Base-by-base conservation (phyloP, 2,329 filamentous ascomycete species). In the Aquanectria penicillioides region DNA sequence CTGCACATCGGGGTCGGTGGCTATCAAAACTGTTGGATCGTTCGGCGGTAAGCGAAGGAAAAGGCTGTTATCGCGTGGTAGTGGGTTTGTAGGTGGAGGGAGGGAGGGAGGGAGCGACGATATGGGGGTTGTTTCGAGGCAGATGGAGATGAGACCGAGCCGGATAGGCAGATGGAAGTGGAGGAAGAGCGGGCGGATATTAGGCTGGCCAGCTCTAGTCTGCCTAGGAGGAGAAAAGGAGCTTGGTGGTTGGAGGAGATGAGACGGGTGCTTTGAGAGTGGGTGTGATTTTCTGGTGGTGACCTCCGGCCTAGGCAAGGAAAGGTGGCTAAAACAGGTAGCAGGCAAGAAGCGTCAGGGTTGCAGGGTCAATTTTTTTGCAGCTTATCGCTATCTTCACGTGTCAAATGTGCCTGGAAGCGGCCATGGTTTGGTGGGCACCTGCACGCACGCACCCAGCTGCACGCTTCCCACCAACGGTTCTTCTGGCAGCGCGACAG, bases 301-400 rank as follows among this genome's bases (percentile, higher is more conserved):
- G 67, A 70, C 65, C 65, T 70, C 41, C 34, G 13, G 37, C 40
- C 57, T 52, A 60, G 47, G 68, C 66, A 57, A 67, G 67, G 68
- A 62, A 70, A 70, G 58, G 68, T 70, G 68, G 68, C 68, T 65
- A 65, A 59, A 65, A 59, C 37, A 69, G 46, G 64, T 70, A 68
- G 55, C 56, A 43, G 33, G 38, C 20, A 38, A 46, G 38, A 34
- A 22, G n/a, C n/a, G n/a, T n/a, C n/a, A n/a, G n/a, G n/a, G n/a
- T n/a, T 20, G 28, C 41, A 18, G 22, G 60, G 64, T 52, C 65
- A 59, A 47, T 70, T 69, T 69, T 68, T 40, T 28, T 53, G 10
- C 36, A n/a, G n/a, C 56, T 70, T 70, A 70, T 70, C 66, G 52
- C 65, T 70, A 70, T 70, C 68, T 69, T 69, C 68, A 70, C 68